These are phyloP conservation scores for Mangifera indica DNA, from an alignment of 345 rosid genomes.

Conservation along the genomic window DNA sequence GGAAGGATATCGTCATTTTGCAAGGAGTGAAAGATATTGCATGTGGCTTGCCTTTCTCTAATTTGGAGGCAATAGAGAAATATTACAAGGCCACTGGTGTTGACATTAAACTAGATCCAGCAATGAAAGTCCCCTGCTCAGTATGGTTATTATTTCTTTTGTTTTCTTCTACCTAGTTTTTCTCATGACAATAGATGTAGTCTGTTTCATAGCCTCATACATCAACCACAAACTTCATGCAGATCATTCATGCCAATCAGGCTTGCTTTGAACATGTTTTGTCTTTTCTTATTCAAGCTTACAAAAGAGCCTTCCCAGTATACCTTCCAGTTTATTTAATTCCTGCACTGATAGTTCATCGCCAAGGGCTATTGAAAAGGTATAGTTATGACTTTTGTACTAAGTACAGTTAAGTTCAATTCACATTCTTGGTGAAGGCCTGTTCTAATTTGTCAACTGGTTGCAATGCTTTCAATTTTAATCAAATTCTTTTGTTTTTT, in stretches of 20 bases:
- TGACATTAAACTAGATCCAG: constrained; percentile 72
- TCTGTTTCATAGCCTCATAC: constrained; percentile 6
- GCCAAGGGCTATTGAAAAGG: constrained; percentile 77
- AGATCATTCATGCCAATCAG: constrained; percentile 88
- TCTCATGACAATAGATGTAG: not conserved
- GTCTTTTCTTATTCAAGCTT: constrained; percentile 75
- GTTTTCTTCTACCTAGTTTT: constrained; percentile 6
- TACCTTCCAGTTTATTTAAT: constrained; percentile 90
- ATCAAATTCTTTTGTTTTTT: too few relatives aligned
- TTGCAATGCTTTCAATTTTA: constrained; percentile 6
- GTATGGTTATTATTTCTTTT: constrained; percentile 39
- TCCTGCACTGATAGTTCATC: constrained; percentile 93
- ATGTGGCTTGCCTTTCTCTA: constrained; percentile 59
- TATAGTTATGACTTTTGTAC: constrained; percentile 17
- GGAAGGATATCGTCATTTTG: constrained; percentile 61
- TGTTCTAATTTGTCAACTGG: not conserved
- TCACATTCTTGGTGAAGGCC: constrained; percentile 7
- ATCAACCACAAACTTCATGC: constrained; percentile 33
- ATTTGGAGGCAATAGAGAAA: constrained; percentile 64
- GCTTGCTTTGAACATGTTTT: constrained; percentile 61
- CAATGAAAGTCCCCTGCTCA: constrained; percentile 81
- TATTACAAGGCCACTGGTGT: constrained; percentile 67
- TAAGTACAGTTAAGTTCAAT: not conserved
- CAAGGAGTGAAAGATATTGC: constrained; percentile 81
- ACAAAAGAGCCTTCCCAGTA: constrained; percentile 83